Evolutionary conservation across 2,329 filamentous ascomycete genomes (phyloP), one percentile per base, ranked within the genome.

Genomic region (Monilinia fructigena): DNA sequence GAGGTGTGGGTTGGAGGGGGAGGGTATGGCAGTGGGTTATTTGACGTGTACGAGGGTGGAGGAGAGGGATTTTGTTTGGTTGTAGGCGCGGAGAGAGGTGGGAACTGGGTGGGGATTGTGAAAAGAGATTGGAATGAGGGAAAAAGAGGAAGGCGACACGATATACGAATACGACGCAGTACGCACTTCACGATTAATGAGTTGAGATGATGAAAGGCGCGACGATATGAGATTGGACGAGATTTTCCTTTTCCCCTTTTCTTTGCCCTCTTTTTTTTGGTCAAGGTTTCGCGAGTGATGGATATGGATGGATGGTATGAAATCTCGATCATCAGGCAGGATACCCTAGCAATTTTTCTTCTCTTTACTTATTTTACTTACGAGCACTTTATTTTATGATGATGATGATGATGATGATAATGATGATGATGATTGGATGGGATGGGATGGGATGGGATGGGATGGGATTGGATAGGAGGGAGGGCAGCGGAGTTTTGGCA

Each of bases 1-100:
- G 89, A 85, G 89, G 62, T 95, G 91, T 75, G 90, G 88, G 63
- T 82, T 97, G 16, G 91, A 97, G 78, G 83, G 96, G 58, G 92
- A 96, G 76, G 79, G 77, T 3, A 77, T 77, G 4, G 80, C 82
- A 6, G 72, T 89, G 67, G 83, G 83, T 1, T 90, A 90, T 79
- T 74, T 90, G 75, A 88, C 86, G 14, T 90, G 88, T 76, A 87
- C 85, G 66, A 82, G 80, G 69, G 80, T 89, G 45, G 86, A 86
- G 64, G 84, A 85, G 68, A 79, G 79, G 54, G 88, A 90, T 76
- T 82, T 87, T 70, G 85, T 86, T 20, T 90, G 88, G 88, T 42
- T 69, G 50, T 69, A 66, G 23, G 55, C n/a, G 55, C 52, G 28
- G 4, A 6, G 11, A 10, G 58, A 50, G 31, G 28, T 38, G n/a